A percentile compares a stretch with the other conserved stretches of the same genome.
Evolutionary conservation across 2,329 filamentous ascomycete species (phyloP).

Genomic region (Intubia oerlemansii): DNA sequence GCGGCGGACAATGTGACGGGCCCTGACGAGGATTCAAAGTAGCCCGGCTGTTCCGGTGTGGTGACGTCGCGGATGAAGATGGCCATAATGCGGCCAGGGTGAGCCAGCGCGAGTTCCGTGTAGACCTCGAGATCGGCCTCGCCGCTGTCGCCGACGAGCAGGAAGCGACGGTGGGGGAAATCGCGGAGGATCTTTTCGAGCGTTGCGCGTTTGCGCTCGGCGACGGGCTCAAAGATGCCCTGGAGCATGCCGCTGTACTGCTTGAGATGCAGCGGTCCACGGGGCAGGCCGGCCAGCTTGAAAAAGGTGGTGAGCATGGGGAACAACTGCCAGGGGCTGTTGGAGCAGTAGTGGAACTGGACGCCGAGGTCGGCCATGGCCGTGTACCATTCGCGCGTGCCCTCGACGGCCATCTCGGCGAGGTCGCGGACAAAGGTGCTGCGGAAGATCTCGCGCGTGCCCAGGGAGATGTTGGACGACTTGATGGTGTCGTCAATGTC

Average conservation of each 20-base stretch:
- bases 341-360: slow-evolving; percentile 92
- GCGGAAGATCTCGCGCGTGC: slow-evolving; percentile 83
- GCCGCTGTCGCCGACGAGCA: slow-evolving; percentile 86
- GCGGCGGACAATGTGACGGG: slow-evolving; percentile 12
- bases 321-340: slow-evolving; percentile 94
- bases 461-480: slow-evolving; percentile 70
- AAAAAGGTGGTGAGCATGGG: slow-evolving; percentile 78
- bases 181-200: slow-evolving; percentile 71
- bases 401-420: slow-evolving; percentile 59
- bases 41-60: slow-evolving; percentile 48
- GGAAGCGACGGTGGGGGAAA: slow-evolving; percentile 74
- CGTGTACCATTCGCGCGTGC: slow-evolving; percentile 78
- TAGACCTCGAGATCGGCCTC: slow-evolving; percentile 96
- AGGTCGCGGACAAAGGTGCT: slow-evolving; percentile 88
- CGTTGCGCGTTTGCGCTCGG: slow-evolving; percentile 78
- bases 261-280: slow-evolving; percentile 84
- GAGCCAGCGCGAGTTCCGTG: slow-evolving; percentile 69
- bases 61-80: slow-evolving; percentile 95
- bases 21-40: slow-evolving; percentile 43
- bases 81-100: slow-evolving; percentile 64
- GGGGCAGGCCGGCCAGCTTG: slow-evolving; percentile 55
- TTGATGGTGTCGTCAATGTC: slow-evolving; percentile 98
- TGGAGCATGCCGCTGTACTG: slow-evolving; percentile 95
- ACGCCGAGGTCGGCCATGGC: slow-evolving; percentile 61
- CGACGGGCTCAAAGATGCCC: slow-evolving; percentile 93